Percentiles rank a stretch among this genome's conserved stretches.
Conservation (phyloP, 169 alveolate species). For the Cryptosporidium baileyi region DNA sequence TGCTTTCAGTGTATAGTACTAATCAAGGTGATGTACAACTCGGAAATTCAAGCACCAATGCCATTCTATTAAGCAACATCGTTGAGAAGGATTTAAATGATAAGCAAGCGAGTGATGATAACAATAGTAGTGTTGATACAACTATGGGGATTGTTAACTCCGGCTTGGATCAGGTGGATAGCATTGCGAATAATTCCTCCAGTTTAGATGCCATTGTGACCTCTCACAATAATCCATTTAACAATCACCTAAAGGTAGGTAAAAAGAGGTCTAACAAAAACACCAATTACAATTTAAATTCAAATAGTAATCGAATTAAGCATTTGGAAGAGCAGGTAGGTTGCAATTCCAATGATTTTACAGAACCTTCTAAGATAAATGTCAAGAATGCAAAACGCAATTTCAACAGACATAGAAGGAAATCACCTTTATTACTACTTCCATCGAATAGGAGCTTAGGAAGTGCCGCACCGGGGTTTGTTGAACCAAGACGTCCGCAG, state of each 20-base stretch:
- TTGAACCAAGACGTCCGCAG: background rate
- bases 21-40: too few relatives aligned
- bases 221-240: conserved; percentile 62
- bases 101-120: background rate
- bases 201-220: conserved; percentile 57
- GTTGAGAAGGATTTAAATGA: background rate
- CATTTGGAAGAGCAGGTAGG: background rate
- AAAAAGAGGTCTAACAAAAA: conserved; percentile 10
- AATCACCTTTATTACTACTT: background rate
- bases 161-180: conserved; percentile 25
- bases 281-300: background rate
- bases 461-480: too few relatives aligned
- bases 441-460: background rate
- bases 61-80: background rate
- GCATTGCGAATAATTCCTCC: background rate
- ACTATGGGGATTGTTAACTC: conserved; percentile 66
- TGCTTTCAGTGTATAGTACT: too few relatives aligned
- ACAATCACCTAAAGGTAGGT: background rate
- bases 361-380: conserved; percentile 9
- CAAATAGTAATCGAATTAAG: background rate
- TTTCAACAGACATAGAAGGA: conserved; percentile 4
- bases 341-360: background rate
- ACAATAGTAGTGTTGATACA: conserved; percentile 56
- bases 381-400: conserved; percentile 1
- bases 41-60: too few relatives aligned